Percentiles rank a stretch among this genome's conserved stretches.
Conservation (phyloP, 2,329 filamentous ascomycete species). For the Rhynchosporium secalis region DNA sequence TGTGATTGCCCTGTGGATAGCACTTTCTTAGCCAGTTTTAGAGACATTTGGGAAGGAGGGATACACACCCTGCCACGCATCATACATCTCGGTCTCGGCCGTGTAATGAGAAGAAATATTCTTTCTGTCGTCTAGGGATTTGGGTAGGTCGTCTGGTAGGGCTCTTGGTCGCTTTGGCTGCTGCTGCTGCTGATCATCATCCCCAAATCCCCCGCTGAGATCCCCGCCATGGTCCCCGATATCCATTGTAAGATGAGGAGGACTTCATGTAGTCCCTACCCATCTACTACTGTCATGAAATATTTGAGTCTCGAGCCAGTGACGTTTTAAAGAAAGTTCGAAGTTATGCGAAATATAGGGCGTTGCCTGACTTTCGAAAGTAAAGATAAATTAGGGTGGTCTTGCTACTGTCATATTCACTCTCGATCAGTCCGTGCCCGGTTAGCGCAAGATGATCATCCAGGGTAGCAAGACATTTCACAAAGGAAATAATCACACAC, state of each 20-base stretch:
- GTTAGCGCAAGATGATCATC: conserved; percentile 8
- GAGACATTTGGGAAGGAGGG: conserved; percentile 6
- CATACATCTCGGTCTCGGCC: conserved; percentile 93
- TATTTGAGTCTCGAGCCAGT: not conserved
- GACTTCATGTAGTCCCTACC: conserved; percentile 34
- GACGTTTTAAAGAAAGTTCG: not conserved
- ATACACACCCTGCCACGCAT: conserved; percentile 87
- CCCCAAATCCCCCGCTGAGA: conserved; percentile 55
- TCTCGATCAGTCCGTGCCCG: conserved; percentile 9
- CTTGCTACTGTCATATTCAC: not conserved
- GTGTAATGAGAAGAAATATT: conserved; percentile 61
- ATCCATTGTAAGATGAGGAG: conserved; percentile 53
- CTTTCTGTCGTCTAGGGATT: conserved; percentile 84
- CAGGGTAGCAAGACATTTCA: not conserved
- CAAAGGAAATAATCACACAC: not conserved
- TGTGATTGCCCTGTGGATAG: conserved; percentile 78
- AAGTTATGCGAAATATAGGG: conserved; percentile 10
- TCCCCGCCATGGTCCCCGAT: conserved; percentile 52
- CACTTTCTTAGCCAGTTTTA: conserved; percentile 25
- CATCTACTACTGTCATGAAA: conserved; percentile 30
- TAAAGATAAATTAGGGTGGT: conserved; percentile 6
- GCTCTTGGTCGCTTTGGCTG: conserved; percentile 44
- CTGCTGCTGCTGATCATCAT: conserved; percentile 43
- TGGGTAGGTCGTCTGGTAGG: conserved; percentile 84
- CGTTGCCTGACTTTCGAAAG: conserved; percentile 1